Conservation (phyloP, 2,329 filamentous ascomycete species). For the Epichloe uncinata region DNA sequence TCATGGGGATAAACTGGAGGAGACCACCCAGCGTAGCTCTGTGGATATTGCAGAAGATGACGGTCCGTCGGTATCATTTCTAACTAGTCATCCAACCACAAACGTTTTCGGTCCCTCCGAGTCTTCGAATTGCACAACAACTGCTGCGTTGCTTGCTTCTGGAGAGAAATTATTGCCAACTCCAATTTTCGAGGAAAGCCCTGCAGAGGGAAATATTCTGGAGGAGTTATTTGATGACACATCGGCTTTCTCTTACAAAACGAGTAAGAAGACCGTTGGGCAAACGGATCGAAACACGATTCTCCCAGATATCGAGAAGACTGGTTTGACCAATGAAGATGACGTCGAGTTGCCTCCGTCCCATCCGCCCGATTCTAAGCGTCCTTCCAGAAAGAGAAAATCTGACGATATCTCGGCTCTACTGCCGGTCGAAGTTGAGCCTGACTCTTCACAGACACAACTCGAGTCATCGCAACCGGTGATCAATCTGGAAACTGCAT, state of each 20-base stretch:
- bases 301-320: background rate
- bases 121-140: constrained; percentile 2
- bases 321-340: background rate
- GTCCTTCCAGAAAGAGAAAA: constrained; percentile 3
- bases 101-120: background rate
- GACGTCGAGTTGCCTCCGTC: background rate
- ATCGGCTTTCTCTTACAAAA: constrained; percentile 18
- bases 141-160: constrained; percentile 14
- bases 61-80: background rate
- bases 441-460: constrained; percentile 2
- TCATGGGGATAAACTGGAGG: background rate
- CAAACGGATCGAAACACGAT: background rate
- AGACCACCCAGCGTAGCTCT: constrained; percentile 7
- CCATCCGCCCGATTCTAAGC: background rate
- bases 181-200: constrained; percentile 2
- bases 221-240: constrained; percentile 12
- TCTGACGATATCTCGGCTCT: constrained; percentile 1
- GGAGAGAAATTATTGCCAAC: constrained; percentile 21
- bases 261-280: constrained; percentile 13
- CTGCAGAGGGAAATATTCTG: background rate
- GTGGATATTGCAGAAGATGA: background rate
- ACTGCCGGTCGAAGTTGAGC: constrained; percentile 1
- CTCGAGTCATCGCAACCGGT: background rate
- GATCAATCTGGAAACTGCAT: background rate
- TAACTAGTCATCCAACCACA: background rate